A percentile compares a stretch with the other conserved stretches of the same genome.
Evolutionary conservation across 805 yeast species (phyloP).

Genomic region (Metschnikowia dekortorum): DNA sequence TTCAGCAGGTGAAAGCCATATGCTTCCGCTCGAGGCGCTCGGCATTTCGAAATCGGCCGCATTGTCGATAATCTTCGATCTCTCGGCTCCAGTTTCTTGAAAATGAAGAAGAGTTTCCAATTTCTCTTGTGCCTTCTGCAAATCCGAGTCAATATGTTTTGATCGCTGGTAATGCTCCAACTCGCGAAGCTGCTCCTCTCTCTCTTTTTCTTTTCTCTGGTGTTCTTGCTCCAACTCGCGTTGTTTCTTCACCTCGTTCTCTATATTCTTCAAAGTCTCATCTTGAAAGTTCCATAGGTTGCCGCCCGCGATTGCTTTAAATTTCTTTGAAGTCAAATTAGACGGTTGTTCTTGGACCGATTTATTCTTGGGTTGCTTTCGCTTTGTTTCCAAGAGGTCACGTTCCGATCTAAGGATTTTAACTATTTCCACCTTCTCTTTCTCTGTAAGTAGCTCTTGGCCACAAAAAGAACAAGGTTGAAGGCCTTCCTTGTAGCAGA

Average conservation of each 20-base stretch:
- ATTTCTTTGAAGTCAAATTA: conserved; percentile 34
- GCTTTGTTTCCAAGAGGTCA: conserved; percentile 22
- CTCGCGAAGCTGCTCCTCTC: conserved; percentile 40
- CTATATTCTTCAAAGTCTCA: conserved; percentile 54
- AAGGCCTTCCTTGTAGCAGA: conserved; percentile 84
- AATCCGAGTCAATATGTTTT: conserved; percentile 49
- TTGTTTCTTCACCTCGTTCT: conserved; percentile 33
- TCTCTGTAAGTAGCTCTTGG: conserved; percentile 52
- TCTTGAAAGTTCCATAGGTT: conserved; percentile 69
- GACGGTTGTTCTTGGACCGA: conserved; percentile 18
- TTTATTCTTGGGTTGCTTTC: conserved; percentile 17
- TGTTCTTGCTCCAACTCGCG: conserved; percentile 20
- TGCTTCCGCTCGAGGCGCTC: conserved; percentile 40
- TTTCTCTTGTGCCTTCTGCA: conserved; percentile 65
- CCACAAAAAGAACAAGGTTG: conserved; percentile 89
- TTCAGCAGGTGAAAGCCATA: conserved; percentile 87
- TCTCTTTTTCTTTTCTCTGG: conserved; percentile 26
- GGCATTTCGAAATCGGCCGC: conserved; percentile 84
- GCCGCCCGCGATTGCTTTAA: conserved; percentile 53
- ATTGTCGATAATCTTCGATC: conserved; percentile 89
- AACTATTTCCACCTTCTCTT: conserved; percentile 59
- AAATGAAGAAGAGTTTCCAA: conserved; percentile 70
- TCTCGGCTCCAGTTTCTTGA: conserved; percentile 82
- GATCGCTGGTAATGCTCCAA: conserved; percentile 40
- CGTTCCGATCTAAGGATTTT: conserved; percentile 53